phyloP scores from a whole-genome alignment of 2,329 filamentous ascomycete genomes.

The Scedosporium aurantiacum region DNA sequence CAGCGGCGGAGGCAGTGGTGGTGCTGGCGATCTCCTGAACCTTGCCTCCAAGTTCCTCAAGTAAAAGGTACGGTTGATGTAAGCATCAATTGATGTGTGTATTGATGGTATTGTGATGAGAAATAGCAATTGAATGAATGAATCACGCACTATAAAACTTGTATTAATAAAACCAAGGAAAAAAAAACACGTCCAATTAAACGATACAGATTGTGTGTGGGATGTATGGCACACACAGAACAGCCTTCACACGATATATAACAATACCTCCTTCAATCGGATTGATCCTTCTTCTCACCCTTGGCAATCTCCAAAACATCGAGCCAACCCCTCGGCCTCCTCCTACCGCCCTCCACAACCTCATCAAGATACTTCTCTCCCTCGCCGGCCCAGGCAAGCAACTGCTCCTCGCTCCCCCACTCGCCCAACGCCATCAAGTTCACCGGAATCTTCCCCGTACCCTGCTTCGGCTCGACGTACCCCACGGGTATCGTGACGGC shows the following conservation, averaged over 20 bases:
- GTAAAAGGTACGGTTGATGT: slow-evolving; percentile 10
- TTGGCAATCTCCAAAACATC: slow-evolving; percentile 37
- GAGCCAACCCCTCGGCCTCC: slow-evolving; percentile 43
- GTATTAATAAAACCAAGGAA: not conserved
- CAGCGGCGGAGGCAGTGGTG: slow-evolving; percentile 18
- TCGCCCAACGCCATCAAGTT: slow-evolving; percentile 54
- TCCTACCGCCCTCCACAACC: slow-evolving; percentile 34
- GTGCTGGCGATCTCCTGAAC: slow-evolving; percentile 35
- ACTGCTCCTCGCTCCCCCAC: slow-evolving; percentile 55
- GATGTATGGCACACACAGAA: not conserved
- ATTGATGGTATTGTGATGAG: not conserved
- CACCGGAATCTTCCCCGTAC: slow-evolving; percentile 48
- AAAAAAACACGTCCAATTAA: not conserved
- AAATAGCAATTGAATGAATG: not conserved
- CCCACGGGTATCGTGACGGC: slow-evolving; percentile 66
- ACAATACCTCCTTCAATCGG: not conserved
- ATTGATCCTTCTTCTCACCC: slow-evolving; percentile 11
- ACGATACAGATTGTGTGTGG: not conserved
- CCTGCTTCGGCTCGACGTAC: slow-evolving; percentile 48
- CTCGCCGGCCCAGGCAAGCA: slow-evolving; percentile 49
- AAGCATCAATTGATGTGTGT: not conserved
- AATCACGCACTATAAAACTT: not conserved
- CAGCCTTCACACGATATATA: not conserved
- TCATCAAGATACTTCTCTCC: slow-evolving; percentile 44
- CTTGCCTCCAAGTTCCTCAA: slow-evolving; percentile 38